Evolutionary conservation across 1,284 basidiomycete genomes (phyloP).

Genomic region (Ganoderma lucidum): DNA sequence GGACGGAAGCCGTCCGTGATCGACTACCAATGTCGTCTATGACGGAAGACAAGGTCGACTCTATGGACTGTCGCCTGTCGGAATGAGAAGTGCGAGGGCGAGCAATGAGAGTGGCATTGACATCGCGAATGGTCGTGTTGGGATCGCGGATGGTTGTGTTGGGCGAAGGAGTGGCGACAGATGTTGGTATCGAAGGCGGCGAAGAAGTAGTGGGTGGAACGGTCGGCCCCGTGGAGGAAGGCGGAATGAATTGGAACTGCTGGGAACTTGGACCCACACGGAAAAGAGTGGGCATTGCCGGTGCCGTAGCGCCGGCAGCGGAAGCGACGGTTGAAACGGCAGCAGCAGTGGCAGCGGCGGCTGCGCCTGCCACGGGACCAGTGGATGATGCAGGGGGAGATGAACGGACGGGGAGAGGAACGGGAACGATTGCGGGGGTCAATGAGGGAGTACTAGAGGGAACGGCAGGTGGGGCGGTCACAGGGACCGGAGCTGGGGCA

Average conservation of each 20-base stretch:
- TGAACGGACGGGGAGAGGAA: slow-evolving; percentile 25
- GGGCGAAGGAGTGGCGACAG: slow-evolving; percentile 47
- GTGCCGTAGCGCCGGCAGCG: slow-evolving; percentile 22
- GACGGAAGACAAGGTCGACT: slow-evolving; percentile 66
- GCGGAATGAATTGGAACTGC: slow-evolving; percentile 80
- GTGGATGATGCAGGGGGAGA: slow-evolving; percentile 24
- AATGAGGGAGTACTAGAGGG: slow-evolving; percentile 20
- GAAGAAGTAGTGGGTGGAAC: slow-evolving; percentile 24
- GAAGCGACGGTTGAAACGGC: slow-evolving; percentile 28
- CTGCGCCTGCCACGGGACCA: slow-evolving; percentile 25
- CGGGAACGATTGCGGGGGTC: slow-evolving; percentile 25
- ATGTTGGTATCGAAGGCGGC: slow-evolving; percentile 31
- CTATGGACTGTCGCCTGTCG: slow-evolving; percentile 60
- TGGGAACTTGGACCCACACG: slow-evolving; percentile 64
- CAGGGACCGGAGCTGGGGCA: slow-evolving; percentile 41
- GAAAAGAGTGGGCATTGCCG: slow-evolving; percentile 37
- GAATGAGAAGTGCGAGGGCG: slow-evolving; percentile 50
- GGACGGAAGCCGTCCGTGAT: slow-evolving; percentile 63
- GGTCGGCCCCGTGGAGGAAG: slow-evolving; percentile 49
- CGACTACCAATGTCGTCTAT: slow-evolving; percentile 54
- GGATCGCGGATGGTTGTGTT: slow-evolving; percentile 54
- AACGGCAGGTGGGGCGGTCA: slow-evolving; percentile 29
- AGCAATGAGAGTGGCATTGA: slow-evolving; percentile 52
- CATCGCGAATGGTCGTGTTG: slow-evolving; percentile 55
- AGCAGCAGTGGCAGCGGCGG: slow-evolving; percentile 27